phyloP scores from a whole-genome alignment of 805 yeast genomes.

The Schwanniomyces occidentalis region DNA sequence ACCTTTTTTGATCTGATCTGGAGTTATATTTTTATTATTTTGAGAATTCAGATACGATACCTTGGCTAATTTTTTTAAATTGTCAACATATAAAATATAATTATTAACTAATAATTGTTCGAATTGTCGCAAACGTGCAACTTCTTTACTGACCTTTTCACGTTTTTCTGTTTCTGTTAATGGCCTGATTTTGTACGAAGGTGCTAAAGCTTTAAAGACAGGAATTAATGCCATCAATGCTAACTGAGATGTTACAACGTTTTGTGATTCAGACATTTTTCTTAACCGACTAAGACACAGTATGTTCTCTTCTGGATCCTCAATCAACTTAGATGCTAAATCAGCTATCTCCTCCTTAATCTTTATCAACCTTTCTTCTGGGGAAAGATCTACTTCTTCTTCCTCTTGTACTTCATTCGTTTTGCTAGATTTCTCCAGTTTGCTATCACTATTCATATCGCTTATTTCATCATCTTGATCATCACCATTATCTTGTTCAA shows the following conservation, averaged over 20 bases:
- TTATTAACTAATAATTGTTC: conserved; percentile 75
- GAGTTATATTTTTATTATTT: conserved; percentile 31
- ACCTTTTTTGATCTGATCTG: conserved; percentile 46
- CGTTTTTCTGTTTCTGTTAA: conserved; percentile 76
- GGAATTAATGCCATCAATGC: conserved; percentile 80
- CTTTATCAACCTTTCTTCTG: conserved; percentile 54
- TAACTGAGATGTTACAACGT: conserved; percentile 65
- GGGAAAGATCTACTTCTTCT: conserved; percentile 35
- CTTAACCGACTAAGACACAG: conserved; percentile 63
- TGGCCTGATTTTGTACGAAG: conserved; percentile 84
- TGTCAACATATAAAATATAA: conserved; percentile 66
- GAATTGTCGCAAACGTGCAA: conserved; percentile 71
- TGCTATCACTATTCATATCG: conserved; percentile 7
- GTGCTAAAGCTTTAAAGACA: conserved; percentile 81
- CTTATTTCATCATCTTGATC: conserved; percentile 19
- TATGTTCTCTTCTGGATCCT: conserved; percentile 87
- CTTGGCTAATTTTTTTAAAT: conserved; percentile 46
- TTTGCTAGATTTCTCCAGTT: conserved; percentile 11
- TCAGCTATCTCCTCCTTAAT: conserved; percentile 84
- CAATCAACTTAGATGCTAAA: conserved; percentile 72
- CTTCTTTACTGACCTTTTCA: conserved; percentile 82
- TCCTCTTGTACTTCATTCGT: conserved; percentile 29
- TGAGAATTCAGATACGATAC: conserved; percentile 38
- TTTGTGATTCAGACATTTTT: conserved; percentile 67
- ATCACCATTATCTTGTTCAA: conserved; percentile 13